A percentile compares a stretch with the other conserved stretches of the same genome.
Conservation (phyloP, 768 basidiomycete genomes). For the Suillus tomentosus region DNA sequence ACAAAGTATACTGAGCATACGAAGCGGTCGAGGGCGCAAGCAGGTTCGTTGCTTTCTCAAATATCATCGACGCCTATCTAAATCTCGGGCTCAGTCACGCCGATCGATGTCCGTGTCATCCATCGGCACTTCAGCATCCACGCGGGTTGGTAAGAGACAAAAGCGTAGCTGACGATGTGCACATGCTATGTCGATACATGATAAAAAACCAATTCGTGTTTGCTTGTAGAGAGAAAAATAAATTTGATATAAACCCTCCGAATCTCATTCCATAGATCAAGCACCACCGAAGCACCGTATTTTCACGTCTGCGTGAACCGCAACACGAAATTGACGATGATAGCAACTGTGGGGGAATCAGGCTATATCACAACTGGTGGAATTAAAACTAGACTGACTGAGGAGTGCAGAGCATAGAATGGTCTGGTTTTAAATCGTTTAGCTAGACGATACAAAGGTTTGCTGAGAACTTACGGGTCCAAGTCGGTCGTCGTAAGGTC, state of each 20-base stretch:
- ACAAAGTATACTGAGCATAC: constrained; percentile 63
- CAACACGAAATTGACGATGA: constrained; percentile 83
- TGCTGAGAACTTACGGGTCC: constrained; percentile 76
- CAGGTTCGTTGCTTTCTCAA: constrained; percentile 38
- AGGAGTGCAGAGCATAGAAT: constrained; percentile 82
- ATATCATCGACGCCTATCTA: constrained; percentile 4
- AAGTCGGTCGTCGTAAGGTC: constrained; percentile 94
- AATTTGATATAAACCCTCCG: constrained; percentile 3
- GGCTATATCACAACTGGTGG: not conserved
- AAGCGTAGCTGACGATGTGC: constrained; percentile 44
- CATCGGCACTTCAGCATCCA: constrained; percentile 64
- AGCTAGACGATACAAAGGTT: constrained; percentile 13
- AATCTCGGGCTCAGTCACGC: constrained; percentile 41
- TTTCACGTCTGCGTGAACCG: constrained; percentile 56
- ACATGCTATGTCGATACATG: constrained; percentile 5
- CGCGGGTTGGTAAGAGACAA: constrained; percentile 58
- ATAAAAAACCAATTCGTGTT: constrained; percentile 14
- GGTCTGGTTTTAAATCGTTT: constrained; percentile 50
- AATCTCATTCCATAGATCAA: not conserved
- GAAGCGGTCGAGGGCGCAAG: constrained; percentile 59
- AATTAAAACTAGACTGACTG: constrained; percentile 42
- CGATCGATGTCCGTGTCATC: constrained; percentile 78
- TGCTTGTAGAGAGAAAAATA: constrained; percentile 12
- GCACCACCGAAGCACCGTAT: constrained; percentile 1
- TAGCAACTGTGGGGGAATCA: constrained; percentile 56